phyloP scores from a whole-genome alignment of 345 rosid genomes.

The Punica granatum region DNA sequence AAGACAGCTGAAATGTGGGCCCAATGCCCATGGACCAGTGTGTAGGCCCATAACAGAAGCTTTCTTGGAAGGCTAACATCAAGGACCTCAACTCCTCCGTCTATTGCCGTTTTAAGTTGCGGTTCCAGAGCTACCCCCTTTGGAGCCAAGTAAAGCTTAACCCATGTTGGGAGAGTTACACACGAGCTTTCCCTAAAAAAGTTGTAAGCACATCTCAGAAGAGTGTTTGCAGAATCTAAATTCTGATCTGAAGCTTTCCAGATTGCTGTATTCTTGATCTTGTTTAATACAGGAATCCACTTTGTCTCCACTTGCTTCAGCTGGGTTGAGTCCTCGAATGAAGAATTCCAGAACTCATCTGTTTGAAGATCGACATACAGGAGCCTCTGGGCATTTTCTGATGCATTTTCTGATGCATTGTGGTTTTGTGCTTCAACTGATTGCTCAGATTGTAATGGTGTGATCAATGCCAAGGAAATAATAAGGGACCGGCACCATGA shows the following conservation, averaged over 20 bases:
- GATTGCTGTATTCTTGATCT: conserved; percentile 53
- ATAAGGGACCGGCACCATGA: conserved; percentile 89
- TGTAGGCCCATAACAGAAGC: conserved; percentile 92
- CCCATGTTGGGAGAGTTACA: conserved; percentile 49
- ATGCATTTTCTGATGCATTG: conserved; percentile 26
- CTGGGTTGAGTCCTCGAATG: conserved; percentile 50
- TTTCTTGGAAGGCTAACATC: conserved; percentile 88
- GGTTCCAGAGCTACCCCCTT: conserved; percentile 36
- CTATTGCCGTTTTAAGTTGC: conserved; percentile 36
- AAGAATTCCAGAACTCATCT: conserved; percentile 58
- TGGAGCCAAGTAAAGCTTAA: conserved; percentile 59
- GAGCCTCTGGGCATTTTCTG: conserved; percentile 39
- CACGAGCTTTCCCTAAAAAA: conserved; percentile 80
- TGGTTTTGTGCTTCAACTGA: conserved; percentile 33
- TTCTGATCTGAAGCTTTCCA: conserved; percentile 57
- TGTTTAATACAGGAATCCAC: conserved; percentile 59
- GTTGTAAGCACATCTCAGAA: conserved; percentile 71
- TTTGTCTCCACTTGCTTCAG: conserved; percentile 51
- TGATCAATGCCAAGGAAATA: conserved; percentile 63
- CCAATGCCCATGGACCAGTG: conserved; percentile 59
- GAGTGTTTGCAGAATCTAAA: conserved; percentile 55
- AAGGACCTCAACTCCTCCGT: conserved; percentile 61
- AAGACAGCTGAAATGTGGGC: conserved; percentile 67
- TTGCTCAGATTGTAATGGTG: conserved; percentile 44
- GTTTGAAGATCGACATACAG: conserved; percentile 73